Evolutionary conservation across 1,284 basidiomycete species (phyloP).

Genomic region (Melampsora larici-populina): DNA sequence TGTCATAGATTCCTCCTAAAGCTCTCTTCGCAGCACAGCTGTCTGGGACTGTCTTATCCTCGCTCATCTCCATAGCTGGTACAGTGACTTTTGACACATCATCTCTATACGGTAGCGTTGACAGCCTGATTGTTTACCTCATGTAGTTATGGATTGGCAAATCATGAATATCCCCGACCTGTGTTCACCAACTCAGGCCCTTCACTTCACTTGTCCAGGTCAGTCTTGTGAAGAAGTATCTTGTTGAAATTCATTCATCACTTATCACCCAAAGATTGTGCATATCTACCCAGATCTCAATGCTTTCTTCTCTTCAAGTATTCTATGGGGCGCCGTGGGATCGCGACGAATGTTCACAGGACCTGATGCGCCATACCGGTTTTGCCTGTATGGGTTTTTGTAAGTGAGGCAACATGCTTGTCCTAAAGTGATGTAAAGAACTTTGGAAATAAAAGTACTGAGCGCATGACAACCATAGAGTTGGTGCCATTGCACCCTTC

Average conservation of each 20-base stretch:
- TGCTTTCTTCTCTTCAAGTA: conserved; percentile 38
- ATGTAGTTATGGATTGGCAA: conserved; percentile 34
- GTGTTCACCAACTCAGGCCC: conserved; percentile 25
- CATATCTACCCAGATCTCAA: conserved; percentile 9
- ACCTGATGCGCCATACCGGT: conserved; percentile 23
- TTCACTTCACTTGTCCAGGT: conserved; percentile 39
- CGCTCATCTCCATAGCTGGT: conserved; percentile 35
- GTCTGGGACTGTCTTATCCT: conserved; percentile 23
- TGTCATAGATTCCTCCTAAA: conserved; percentile 23
- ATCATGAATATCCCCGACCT: conserved; percentile 21
- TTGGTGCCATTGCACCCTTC: conserved; percentile 25
- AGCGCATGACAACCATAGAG: neutral
- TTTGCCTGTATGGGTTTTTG: conserved; percentile 33
- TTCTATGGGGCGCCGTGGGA: conserved; percentile 35
- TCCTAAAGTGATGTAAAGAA: too few relatives aligned
- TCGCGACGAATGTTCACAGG: conserved; percentile 18
- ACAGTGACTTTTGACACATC: neutral
- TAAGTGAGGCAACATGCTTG: too few relatives aligned
- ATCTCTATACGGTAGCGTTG: neutral
- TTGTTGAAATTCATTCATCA: neutral
- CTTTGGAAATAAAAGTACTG: neutral
- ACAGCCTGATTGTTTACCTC: neutral
- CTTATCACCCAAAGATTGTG: neutral
- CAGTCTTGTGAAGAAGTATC: neutral
- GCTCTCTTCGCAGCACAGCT: conserved; percentile 31